phyloP scores from a whole-genome alignment of 331 rosid genomes.

The Pyrus hybrid region DNA sequence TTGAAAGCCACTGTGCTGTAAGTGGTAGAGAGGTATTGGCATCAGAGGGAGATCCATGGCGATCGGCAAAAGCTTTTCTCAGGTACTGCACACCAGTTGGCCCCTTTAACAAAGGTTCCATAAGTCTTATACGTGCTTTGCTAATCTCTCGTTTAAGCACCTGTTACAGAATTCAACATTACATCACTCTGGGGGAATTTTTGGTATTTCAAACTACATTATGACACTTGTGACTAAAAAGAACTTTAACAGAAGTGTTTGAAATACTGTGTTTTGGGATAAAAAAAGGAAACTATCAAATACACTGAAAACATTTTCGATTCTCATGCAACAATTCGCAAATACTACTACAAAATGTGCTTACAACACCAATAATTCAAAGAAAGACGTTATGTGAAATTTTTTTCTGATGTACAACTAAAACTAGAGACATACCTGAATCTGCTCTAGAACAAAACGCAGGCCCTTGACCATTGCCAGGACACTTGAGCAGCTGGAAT shows the following conservation, averaged over 20 bases:
- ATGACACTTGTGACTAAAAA: not conserved
- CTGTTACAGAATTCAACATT: constrained; percentile 25
- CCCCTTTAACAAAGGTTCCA: constrained; percentile 81
- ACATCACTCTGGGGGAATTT: not conserved
- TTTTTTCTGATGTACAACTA: not conserved
- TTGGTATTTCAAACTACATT: too few relatives aligned
- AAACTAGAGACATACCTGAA: constrained; percentile 49
- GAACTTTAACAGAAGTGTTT: not conserved
- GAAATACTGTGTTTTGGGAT: not conserved
- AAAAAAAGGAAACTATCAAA: too few relatives aligned
- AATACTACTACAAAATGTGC: not conserved
- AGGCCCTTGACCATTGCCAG: constrained; percentile 73
- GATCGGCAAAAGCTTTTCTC: constrained; percentile 65
- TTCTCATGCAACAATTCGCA: not conserved
- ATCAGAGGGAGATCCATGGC: constrained; percentile 69
- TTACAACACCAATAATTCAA: not conserved
- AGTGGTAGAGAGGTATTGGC: constrained; percentile 48
- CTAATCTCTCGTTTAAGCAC: constrained; percentile 86
- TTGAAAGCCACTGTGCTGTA: constrained; percentile 65
- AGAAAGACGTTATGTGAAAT: not conserved
- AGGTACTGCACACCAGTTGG: constrained; percentile 92
- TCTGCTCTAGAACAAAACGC: constrained; percentile 79
- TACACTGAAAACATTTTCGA: not conserved
- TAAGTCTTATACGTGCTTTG: constrained; percentile 66
- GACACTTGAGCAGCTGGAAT: constrained; percentile 46